Percentiles rank a stretch among this genome's conserved stretches.
phyloP scores from a whole-genome alignment of 2,329 filamentous ascomycete species.

The Diplodia intermedia region DNA sequence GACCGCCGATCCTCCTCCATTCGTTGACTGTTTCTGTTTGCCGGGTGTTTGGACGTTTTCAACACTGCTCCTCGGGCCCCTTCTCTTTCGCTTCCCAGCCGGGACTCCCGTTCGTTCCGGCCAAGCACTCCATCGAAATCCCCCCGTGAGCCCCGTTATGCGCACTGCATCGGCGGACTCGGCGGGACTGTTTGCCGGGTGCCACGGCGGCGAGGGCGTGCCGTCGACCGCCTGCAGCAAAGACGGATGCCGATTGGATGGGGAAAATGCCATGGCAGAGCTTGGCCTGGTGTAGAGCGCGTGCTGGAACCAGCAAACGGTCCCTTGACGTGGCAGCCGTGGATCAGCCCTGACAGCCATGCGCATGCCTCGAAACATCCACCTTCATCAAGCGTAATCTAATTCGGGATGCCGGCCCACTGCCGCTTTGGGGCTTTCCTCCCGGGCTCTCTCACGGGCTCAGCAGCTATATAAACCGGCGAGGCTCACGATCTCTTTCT shows the following conservation, averaged over 20 bases:
- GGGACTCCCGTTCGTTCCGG: neutral
- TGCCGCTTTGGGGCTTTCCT: constrained; percentile 17
- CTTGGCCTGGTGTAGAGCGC: constrained; percentile 10
- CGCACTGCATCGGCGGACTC: neutral
- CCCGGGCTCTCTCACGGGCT: constrained; percentile 16
- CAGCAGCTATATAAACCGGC: constrained; percentile 24
- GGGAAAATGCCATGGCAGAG: constrained; percentile 8
- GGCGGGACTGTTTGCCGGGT: constrained; percentile 19
- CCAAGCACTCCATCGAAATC: neutral
- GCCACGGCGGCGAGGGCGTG: constrained; percentile 14
- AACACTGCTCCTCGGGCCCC: neutral
- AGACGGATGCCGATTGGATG: constrained; percentile 20
- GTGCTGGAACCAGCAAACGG: constrained; percentile 25
- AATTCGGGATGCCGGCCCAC: constrained; percentile 18
- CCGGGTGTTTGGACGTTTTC: neutral
- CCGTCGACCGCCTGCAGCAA: constrained; percentile 8
- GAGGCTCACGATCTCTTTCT: constrained; percentile 10
- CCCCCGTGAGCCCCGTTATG: constrained; percentile 1
- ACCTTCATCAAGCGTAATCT: constrained; percentile 29
- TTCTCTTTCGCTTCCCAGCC: constrained; percentile 16
- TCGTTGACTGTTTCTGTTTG: constrained; percentile 15
- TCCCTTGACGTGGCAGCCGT: constrained; percentile 24
- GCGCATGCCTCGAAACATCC: constrained; percentile 19
- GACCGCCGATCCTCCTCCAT: constrained; percentile 9
- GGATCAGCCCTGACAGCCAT: constrained; percentile 13